Base-by-base conservation (phyloP, 108 stramenopile species). In the Bacterosira constricta region DNA sequence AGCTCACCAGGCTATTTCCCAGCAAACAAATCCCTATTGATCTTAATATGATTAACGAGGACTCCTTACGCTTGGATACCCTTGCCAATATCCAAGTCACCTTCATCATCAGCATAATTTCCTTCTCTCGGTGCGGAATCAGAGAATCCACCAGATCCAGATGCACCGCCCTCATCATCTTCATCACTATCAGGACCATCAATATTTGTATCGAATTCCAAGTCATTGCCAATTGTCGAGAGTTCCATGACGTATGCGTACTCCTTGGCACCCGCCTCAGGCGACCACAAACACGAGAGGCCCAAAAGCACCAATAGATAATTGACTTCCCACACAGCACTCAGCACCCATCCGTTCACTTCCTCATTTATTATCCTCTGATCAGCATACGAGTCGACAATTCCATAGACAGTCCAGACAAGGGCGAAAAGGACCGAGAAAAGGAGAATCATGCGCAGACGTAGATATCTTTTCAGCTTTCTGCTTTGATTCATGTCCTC, bases 221-320 rank as follows among this genome's bases (percentile, higher is more conserved):
- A 56, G 32, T 83, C 82, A 46, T 72, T 77, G 3, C 81, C 88
- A 29, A 78, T 42, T 11, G 86, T 50, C 5, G 90, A 78, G 3
- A 95, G 81, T 66, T 95, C 89, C 93, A 95, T 95, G 25, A 92
- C 93, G 70, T 82, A 95, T 4, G 93, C 93, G 62, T 87, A 92
- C 45, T 92, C 88, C 57, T 91, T 90, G 0, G 94, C 94, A 58
- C 77, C 89, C 12, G 85, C 70, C 49, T 87, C 87, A 8, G 94
- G 94, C 57, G 85, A 76, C 91, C 94, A 95, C 36, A 95, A 59
- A 66, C 75, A 66, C 10, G 94, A 87, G 8, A 95, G 78, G 12
- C 77, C 81, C 17, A 87, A 53, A 53, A 95, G 79, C 25, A 91
- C 85, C 37, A 86, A 80, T 4, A 89, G 71, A 71, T 95, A 95